A percentile compares a stretch with the other conserved stretches of the same genome.
Evolutionary conservation across 768 basidiomycete species (phyloP).

Genomic region (Nevesoporus exiguus): DNA sequence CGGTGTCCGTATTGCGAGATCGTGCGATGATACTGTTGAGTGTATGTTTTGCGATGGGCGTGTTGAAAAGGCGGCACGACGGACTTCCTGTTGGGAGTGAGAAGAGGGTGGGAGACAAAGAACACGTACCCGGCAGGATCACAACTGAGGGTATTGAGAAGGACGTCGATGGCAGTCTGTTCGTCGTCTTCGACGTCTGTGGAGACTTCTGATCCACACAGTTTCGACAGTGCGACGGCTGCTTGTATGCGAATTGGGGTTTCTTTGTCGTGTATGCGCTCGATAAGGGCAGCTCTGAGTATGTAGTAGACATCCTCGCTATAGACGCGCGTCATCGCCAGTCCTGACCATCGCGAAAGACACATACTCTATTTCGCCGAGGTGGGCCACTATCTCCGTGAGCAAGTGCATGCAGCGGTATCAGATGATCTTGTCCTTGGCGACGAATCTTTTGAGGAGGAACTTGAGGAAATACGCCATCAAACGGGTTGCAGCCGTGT

Average conservation of each 20-base stretch:
- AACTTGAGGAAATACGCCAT: constrained; percentile 63
- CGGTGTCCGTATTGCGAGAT: constrained; percentile 75
- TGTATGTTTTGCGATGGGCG: constrained; percentile 53
- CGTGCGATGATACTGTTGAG: constrained; percentile 69
- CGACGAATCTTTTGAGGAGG: constrained; percentile 71
- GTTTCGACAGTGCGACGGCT: constrained; percentile 71
- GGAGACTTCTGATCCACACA: constrained; percentile 67
- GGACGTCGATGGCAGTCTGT: constrained; percentile 49
- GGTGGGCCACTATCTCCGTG: constrained; percentile 71
- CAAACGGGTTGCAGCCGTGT: constrained; percentile 68
- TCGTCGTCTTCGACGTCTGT: constrained; percentile 49
- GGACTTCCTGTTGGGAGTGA: constrained; percentile 68
- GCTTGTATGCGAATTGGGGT: constrained; percentile 72
- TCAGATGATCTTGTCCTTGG: constrained; percentile 85
- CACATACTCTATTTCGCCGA: constrained; percentile 83
- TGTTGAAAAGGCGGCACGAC: constrained; percentile 71
- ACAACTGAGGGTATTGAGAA: constrained; percentile 61
- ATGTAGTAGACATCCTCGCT: constrained; percentile 57
- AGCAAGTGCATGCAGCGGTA: constrained; percentile 77
- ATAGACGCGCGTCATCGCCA: not conserved
- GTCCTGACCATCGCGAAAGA: not conserved
- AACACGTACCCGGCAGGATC: constrained; percentile 72
- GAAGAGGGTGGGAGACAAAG: not conserved
- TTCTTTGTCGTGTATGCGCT: constrained; percentile 80
- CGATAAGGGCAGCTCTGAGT: constrained; percentile 63